phyloP scores from a whole-genome alignment of 2,329 filamentous ascomycete genomes.

The Pseudogymnoascus sp. region DNA sequence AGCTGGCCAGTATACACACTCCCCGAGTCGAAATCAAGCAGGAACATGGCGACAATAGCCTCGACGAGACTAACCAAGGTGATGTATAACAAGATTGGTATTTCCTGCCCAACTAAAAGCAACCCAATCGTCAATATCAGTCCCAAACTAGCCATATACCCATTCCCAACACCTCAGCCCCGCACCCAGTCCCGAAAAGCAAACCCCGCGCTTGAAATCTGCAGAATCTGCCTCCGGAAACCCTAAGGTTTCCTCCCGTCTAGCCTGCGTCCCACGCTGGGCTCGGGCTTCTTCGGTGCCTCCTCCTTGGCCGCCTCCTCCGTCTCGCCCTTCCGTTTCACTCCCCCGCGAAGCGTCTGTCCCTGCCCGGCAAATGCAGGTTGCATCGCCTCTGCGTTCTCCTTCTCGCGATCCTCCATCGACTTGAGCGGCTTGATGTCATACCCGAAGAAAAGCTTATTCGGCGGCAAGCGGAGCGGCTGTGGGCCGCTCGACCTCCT shows the following conservation, averaged over 20 bases:
- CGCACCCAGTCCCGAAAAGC: background rate
- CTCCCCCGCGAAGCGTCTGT: constrained; percentile 62
- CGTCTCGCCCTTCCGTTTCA: constrained; percentile 55
- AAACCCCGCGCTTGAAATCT: background rate
- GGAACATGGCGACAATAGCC: background rate
- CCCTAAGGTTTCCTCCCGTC: constrained; percentile 12
- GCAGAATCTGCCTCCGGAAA: background rate
- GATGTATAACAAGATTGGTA: background rate
- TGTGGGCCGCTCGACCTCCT: constrained; percentile 68
- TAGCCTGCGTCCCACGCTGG: constrained; percentile 8
- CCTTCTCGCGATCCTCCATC: constrained; percentile 59
- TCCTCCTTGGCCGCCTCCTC: constrained; percentile 12
- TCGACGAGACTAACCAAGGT: background rate
- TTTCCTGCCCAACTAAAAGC: background rate
- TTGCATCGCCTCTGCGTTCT: constrained; percentile 54
- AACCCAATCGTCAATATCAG: background rate
- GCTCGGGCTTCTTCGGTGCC: constrained; percentile 7
- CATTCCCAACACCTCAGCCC: background rate
- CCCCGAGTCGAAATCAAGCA: background rate
- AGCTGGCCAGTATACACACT: background rate
- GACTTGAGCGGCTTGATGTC: constrained; percentile 83
- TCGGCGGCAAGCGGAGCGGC: constrained; percentile 72
- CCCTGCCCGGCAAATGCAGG: constrained; percentile 80
- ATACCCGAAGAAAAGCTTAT: constrained; percentile 96
- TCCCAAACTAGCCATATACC: background rate